These are phyloP conservation scores for Boechera divaricarpa DNA, from an alignment of 345 rosid genomes.

Conservation along the genomic window DNA sequence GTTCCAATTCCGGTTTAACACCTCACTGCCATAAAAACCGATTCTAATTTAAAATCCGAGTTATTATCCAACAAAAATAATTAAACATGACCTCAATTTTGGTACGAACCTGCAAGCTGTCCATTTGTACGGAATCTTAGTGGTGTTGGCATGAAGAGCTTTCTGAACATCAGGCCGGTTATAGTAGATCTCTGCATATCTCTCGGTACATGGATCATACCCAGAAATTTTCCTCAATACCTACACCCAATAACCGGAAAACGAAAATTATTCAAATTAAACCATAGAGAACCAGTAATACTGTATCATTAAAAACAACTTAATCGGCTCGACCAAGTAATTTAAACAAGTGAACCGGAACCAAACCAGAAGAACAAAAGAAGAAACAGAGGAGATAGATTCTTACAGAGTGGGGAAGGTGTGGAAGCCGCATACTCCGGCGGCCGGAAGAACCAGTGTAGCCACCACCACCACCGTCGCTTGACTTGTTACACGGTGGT, in stretches of 20 bases:
- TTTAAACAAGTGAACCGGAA: slow-evolving; percentile 8
- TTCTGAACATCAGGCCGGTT: slow-evolving; percentile 88
- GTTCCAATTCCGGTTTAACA: slow-evolving; percentile 90
- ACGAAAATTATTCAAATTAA: neutral
- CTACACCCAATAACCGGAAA: slow-evolving; percentile 40
- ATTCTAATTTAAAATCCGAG: neutral
- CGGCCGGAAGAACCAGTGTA: slow-evolving; percentile 47
- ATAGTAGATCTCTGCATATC: slow-evolving; percentile 92
- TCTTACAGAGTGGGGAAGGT: slow-evolving; percentile 58
- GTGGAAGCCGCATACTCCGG: slow-evolving; percentile 65
- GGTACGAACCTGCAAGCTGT: slow-evolving; percentile 86
- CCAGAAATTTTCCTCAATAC: slow-evolving; percentile 67
- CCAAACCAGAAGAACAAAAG: neutral
- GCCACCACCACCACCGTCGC: slow-evolving; percentile 53
- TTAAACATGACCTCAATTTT: neutral
- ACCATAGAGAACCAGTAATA: neutral
- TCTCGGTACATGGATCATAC: slow-evolving; percentile 99
- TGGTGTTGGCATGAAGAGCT: slow-evolving; percentile 84
- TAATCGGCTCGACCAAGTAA: neutral
- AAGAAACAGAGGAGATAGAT: slow-evolving; percentile 1
- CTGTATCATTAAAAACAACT: neutral
- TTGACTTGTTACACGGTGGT: slow-evolving; percentile 87
- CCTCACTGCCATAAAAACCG: slow-evolving; percentile 56
- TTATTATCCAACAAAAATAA: neutral
- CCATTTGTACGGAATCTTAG: slow-evolving; percentile 84